A percentile compares a stretch with the other conserved stretches of the same genome.
Evolutionary conservation across 179 eudicot species (phyloP).

Genomic region (Carnegiea gigantea): DNA sequence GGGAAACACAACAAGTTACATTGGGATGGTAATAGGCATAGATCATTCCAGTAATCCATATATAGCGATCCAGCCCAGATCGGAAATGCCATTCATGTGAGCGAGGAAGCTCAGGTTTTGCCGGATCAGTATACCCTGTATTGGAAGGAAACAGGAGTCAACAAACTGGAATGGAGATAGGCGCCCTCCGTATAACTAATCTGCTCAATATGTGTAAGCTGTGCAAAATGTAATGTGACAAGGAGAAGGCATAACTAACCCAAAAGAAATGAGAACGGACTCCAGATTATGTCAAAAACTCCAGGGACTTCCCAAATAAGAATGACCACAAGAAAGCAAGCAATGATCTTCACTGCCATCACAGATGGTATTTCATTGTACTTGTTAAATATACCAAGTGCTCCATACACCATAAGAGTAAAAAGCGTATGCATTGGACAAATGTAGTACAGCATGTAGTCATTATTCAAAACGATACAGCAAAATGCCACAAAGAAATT

Average conservation of each 20-base stretch:
- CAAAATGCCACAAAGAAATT: constrained; percentile 89
- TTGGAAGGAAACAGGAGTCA: constrained; percentile 18
- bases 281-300: constrained; percentile 76
- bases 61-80: constrained; percentile 98
- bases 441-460: constrained; percentile 92
- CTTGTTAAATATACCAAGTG: constrained; percentile 87
- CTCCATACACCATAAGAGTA: constrained; percentile 97
- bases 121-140: constrained; percentile 90
- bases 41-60: constrained; percentile 97
- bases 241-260: constrained; percentile 48
- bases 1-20: constrained; percentile 40
- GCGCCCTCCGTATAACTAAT: neutral
- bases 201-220: neutral
- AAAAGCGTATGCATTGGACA: constrained; percentile 99
- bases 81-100: constrained; percentile 97
- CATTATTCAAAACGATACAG: constrained; percentile 90
- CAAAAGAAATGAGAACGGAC: constrained; percentile 71
- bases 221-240: neutral
- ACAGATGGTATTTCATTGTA: constrained; percentile 86
- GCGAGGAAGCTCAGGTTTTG: constrained; percentile 87
- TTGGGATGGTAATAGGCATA: constrained; percentile 92
- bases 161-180: neutral
- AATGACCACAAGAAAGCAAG: constrained; percentile 82
- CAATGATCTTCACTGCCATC: constrained; percentile 64
- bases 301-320: constrained; percentile 95